Percentiles rank a stretch among this genome's conserved stretches.
Evolutionary conservation across 129 eudicot species (phyloP).

Genomic region (Tagetes patula): DNA sequence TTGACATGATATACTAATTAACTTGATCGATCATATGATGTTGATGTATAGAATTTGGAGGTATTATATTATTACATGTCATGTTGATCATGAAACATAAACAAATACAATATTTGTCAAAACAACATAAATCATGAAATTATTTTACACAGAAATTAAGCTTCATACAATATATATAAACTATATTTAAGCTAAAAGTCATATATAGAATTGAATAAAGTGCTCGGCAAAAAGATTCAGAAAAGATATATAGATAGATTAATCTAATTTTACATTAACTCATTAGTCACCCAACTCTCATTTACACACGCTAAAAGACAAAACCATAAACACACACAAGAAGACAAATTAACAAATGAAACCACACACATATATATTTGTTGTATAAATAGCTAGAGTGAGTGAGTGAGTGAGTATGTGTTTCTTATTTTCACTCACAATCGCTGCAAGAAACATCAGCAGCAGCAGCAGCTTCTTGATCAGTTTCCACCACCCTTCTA

Average conservation of each 20-base stretch:
- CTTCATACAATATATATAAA: not conserved
- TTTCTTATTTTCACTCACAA: slow-evolving; percentile 33
- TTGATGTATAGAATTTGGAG: not conserved
- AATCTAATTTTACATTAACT: slow-evolving; percentile 38
- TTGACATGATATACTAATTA: no score
- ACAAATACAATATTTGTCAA: not conserved
- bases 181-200: slow-evolving; percentile 7
- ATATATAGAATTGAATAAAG: not conserved
- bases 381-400: slow-evolving; percentile 36
- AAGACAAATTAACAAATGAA: slow-evolving; percentile 18
- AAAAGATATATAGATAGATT: slow-evolving; percentile 21
- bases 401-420: no score
- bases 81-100: not conserved
- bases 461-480: slow-evolving; percentile 52
- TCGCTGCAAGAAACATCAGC: slow-evolving; percentile 23
- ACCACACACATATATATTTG: slow-evolving; percentile 24
- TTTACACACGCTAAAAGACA: slow-evolving; percentile 42
- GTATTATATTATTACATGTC: no score
- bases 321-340: slow-evolving; percentile 35
- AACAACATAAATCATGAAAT: not conserved
- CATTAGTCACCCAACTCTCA: slow-evolving; percentile 29
- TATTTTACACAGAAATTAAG: not conserved
- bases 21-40: not conserved
- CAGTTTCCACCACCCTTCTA: slow-evolving; percentile 58
- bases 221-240: not conserved